phyloP scores from a whole-genome alignment of 805 yeast species.

The Metschnikowia kofuensis region DNA sequence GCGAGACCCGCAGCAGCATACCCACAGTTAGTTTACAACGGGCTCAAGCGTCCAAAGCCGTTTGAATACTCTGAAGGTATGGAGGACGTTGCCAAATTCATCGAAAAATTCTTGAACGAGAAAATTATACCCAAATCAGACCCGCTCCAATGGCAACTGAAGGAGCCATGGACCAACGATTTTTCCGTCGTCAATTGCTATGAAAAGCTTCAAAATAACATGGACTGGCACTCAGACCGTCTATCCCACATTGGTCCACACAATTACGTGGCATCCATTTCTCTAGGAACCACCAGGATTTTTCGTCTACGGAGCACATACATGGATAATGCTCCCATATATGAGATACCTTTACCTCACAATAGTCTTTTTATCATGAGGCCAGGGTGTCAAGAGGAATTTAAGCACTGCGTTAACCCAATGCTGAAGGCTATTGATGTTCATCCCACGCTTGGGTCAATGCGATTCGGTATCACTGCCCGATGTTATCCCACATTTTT shows the following conservation, averaged over 20 bases:
- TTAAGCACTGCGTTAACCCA: conserved; percentile 61
- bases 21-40: conserved; percentile 40
- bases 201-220: conserved; percentile 44
- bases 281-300: conserved; percentile 68
- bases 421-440: conserved; percentile 35
- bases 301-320: conserved; percentile 54
- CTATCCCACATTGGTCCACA: conserved; percentile 71
- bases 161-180: conserved; percentile 48
- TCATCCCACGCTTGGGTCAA: conserved; percentile 48
- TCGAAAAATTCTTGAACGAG: conserved; percentile 36
- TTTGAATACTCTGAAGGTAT: conserved; percentile 39
- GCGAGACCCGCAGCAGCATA: conserved; percentile 17
- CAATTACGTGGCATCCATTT: conserved; percentile 62
- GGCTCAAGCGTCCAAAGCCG: conserved; percentile 26
- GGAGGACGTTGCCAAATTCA: conserved; percentile 37
- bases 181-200: conserved; percentile 58
- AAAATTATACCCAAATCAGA: conserved; percentile 30
- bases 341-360: conserved; percentile 63
- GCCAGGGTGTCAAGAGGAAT: conserved; percentile 76
- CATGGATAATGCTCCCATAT: conserved; percentile 28
- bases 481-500: conserved; percentile 48
- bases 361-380: conserved; percentile 71
- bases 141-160: conserved; percentile 36
- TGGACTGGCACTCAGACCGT: conserved; percentile 78
- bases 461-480: conserved; percentile 64